Base-by-base conservation (phyloP, 768 basidiomycete species). In the Mycena amicta region DNA sequence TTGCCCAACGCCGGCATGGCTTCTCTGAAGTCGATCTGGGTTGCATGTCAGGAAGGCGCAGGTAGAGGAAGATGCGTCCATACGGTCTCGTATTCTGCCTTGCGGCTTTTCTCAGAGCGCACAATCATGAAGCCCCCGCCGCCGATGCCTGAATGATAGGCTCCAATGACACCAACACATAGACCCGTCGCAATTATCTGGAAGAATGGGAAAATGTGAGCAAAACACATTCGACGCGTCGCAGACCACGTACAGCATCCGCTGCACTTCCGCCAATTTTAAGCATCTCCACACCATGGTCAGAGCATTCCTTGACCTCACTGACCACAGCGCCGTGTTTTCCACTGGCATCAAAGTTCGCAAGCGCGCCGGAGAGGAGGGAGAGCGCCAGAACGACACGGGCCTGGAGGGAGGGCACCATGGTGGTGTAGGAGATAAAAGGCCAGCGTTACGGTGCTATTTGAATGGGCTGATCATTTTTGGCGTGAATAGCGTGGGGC, bases 11-110 rank as follows among this genome's bases (percentile, higher is more conserved):
- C 77, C 0, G 90, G 87, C 6, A 85, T 1, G 80, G 52, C 83
- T 66, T 91, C 89, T 5, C 89, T 80, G 69, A 86, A 91, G 71
- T 91, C 89, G 41, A 91, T 75, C 23, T n/a, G n/a, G n/a, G n/a
- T n/a, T n/a, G n/a, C n/a, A n/a, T n/a, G n/a, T 74, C 47, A 74
- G 62, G 68, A 78, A 33, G 76, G 76, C 57, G 79, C 72, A 49
- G 81, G 3, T 11, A 6, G 13, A 16, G 4, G 79, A 33, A 25
- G 26, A 12, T 20, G 31, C 31, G 8, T 20, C 37, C 37, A 8
- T 46, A 56, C 57, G 49, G 54, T 63, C 33, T 63, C 61, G 47
- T 63, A 63, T 26, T 5, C 26, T 15, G 47, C 13, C 46, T 31
- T 53, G 37, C 50, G 50, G 23, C 43, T 31, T 6, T 3, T 45